Conservation (phyloP, 192 early-diverging fungal genomes). For the Kickxella alabastrina region DNA sequence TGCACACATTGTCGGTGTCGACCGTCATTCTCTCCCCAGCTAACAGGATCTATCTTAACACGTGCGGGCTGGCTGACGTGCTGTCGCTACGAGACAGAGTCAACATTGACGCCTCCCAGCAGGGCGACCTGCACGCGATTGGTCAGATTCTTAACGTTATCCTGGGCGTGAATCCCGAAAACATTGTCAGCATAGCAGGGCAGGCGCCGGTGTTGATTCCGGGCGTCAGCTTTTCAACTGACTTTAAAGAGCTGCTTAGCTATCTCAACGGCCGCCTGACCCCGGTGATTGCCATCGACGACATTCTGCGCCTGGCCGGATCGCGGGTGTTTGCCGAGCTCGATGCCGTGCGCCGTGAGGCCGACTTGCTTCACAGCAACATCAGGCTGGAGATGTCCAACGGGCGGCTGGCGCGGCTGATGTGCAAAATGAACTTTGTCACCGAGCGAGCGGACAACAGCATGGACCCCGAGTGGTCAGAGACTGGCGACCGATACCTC, state of each 20-base stretch:
- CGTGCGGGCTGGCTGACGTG: slow-evolving; percentile 38
- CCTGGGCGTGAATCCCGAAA: slow-evolving; percentile 19
- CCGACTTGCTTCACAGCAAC: slow-evolving; percentile 77
- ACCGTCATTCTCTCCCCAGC: slow-evolving; percentile 84
- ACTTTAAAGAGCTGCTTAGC: slow-evolving; percentile 78
- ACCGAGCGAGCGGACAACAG: slow-evolving; percentile 83
- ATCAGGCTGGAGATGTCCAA: slow-evolving; percentile 86
- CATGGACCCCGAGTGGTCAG: slow-evolving; percentile 90
- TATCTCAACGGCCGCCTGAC: slow-evolving; percentile 45
- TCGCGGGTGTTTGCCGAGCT: slow-evolving; percentile 43
- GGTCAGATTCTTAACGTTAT: slow-evolving; percentile 25
- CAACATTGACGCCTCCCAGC: slow-evolving; percentile 22
- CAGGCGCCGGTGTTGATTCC: slow-evolving; percentile 68
- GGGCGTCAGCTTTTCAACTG: slow-evolving; percentile 63
- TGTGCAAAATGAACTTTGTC: slow-evolving; percentile 92
- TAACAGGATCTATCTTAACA: slow-evolving; percentile 59
- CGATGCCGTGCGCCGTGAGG: slow-evolving; percentile 47
- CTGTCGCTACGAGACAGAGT: slow-evolving; percentile 6
- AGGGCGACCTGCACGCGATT: slow-evolving; percentile 31
- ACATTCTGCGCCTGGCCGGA: slow-evolving; percentile 44
- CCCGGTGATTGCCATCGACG: slow-evolving; percentile 34
- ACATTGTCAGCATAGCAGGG: slow-evolving; percentile 9
- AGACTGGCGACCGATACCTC: slow-evolving; percentile 97
- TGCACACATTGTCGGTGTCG: slow-evolving; percentile 69
- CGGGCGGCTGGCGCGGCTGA: slow-evolving; percentile 78